A percentile compares a stretch with the other conserved stretches of the same genome.
phyloP scores from a whole-genome alignment of 2,329 filamentous ascomycete genomes.

The Epichloe scottii region DNA sequence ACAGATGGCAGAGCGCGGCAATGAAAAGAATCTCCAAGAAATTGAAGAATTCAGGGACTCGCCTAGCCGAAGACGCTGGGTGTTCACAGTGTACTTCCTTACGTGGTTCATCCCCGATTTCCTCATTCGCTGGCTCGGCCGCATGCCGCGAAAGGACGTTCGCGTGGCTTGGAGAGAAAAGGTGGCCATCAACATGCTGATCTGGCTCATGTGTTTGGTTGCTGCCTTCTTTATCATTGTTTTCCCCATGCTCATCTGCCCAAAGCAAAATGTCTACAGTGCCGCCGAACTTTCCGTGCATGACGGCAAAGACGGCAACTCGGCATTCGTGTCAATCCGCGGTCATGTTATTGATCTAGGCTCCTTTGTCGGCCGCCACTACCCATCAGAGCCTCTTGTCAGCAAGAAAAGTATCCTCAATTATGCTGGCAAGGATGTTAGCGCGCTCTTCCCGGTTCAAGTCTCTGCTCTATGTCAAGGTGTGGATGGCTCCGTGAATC shows the following conservation, averaged over 20 bases:
- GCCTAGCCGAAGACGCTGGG: constrained; percentile 76
- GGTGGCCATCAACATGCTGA: constrained; percentile 92
- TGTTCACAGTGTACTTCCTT: constrained; percentile 68
- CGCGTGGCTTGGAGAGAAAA: constrained; percentile 94
- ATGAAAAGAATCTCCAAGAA: constrained; percentile 79
- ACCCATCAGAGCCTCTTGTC: constrained; percentile 41
- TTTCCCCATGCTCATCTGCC: constrained; percentile 82
- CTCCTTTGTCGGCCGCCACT: constrained; percentile 62
- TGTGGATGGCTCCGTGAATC: constrained; percentile 49
- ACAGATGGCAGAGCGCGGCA: constrained; percentile 89
- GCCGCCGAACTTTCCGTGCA: constrained; percentile 59
- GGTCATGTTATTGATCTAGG: constrained; percentile 80
- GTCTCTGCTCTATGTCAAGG: constrained; percentile 86
- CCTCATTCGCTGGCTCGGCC: constrained; percentile 59
- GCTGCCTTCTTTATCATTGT: constrained; percentile 82
- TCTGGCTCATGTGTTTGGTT: constrained; percentile 73
- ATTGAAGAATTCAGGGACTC: constrained; percentile 75
- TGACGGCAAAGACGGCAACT: constrained; percentile 54
- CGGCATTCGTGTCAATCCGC: constrained; percentile 68
- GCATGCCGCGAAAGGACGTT: constrained; percentile 86
- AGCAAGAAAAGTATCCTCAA: constrained; percentile 50
- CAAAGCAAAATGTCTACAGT: constrained; percentile 79
- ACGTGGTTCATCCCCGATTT: constrained; percentile 88
- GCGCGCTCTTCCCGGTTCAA: constrained; percentile 80
- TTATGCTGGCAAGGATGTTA: constrained; percentile 84